Conservation (phyloP, 306 rosid genomes). For the Fragaria nilgerrensis region DNA sequence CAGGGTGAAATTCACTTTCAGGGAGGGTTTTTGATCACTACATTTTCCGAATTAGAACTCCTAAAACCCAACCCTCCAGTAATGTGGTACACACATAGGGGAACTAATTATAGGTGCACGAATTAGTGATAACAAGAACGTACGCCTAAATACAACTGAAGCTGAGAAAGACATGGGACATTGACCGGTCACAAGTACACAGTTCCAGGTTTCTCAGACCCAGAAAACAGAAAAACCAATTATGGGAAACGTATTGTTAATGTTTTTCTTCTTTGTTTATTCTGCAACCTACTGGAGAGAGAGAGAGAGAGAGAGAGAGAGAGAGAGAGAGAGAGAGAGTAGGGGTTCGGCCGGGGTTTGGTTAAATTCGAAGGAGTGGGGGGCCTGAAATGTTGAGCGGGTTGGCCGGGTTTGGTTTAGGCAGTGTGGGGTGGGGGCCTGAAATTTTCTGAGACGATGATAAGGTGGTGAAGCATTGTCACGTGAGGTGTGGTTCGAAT, state of each 20-base stretch:
- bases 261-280: too few relatives aligned
- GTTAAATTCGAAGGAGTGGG: background rate
- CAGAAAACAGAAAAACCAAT: background rate
- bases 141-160: background rate
- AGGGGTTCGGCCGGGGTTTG: background rate
- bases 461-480: background rate
- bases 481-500: conserved; percentile 8
- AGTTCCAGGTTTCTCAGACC: background rate
- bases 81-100: background rate
- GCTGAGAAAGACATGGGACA: background rate
- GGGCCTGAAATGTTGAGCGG: background rate
- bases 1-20: background rate
- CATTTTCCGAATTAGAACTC: background rate
- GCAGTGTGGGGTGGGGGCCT: background rate
- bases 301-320: background rate
- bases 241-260: background rate
- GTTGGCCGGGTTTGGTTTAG: background rate
- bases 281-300: background rate
- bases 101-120: background rate
- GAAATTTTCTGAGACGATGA: background rate
- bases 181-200: background rate
- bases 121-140: background rate
- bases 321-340: background rate
- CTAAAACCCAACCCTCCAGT: background rate
- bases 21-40: background rate